Evolutionary conservation across 176 grass and related monocot genomes (phyloP).

Genomic region (Ensete glaucum): DNA sequence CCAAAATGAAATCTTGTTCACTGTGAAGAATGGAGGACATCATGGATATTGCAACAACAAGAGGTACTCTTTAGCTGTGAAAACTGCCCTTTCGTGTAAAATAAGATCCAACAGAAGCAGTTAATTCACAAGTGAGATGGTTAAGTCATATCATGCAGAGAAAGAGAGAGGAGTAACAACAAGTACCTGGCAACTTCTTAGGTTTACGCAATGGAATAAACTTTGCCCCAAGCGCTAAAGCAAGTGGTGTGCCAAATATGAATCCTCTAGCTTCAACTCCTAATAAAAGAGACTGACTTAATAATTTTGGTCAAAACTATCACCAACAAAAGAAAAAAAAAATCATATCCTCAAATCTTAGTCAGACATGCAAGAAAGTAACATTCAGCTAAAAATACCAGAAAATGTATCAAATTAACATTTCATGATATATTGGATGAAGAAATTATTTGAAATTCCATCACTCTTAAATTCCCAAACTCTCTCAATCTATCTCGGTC

Average conservation of each 20-base stretch:
- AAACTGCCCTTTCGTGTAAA: too few relatives aligned
- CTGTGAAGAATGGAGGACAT: neutral
- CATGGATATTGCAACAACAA: neutral
- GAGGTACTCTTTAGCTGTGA: too few relatives aligned
- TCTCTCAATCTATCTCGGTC: too few relatives aligned
- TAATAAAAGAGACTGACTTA: constrained; percentile 16
- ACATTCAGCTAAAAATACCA: neutral
- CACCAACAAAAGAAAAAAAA: neutral
- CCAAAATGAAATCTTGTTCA: neutral
- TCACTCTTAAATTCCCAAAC: too few relatives aligned
- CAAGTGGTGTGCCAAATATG: constrained; percentile 79
- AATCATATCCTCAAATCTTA: neutral
- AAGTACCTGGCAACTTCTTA: constrained; percentile 77
- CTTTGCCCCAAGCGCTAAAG: constrained; percentile 70
- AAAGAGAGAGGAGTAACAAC: neutral
- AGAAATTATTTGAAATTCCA: neutral
- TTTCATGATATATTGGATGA: neutral
- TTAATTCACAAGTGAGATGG: neutral
- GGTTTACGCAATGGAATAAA: constrained; percentile 94
- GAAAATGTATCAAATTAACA: neutral
- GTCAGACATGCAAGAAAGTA: neutral
- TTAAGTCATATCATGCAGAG: neutral
- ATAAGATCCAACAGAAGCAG: neutral
- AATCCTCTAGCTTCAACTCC: constrained; percentile 97
- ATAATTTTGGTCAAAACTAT: neutral